Evolutionary conservation across 768 basidiomycete genomes (phyloP).

Genomic region (Melanogaster broomeanus): DNA sequence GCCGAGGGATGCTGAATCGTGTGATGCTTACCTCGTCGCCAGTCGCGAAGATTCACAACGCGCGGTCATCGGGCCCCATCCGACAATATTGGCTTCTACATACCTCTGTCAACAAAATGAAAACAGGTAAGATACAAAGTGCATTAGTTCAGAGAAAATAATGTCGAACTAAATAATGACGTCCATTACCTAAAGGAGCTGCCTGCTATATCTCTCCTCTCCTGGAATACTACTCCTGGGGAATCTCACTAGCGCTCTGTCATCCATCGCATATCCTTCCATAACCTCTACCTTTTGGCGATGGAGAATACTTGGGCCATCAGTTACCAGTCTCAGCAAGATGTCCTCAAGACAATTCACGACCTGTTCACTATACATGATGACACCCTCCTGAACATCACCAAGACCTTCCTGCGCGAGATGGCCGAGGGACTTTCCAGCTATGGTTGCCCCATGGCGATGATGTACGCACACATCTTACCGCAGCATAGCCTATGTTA

Average conservation of each 20-base stretch:
- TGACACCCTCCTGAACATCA: slow-evolving; percentile 65
- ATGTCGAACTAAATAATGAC: not conserved
- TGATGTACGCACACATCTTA: slow-evolving; percentile 64
- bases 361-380: slow-evolving; percentile 69
- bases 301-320: slow-evolving; percentile 45
- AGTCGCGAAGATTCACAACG: too few species aligned
- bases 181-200: not conserved
- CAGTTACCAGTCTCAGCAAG: slow-evolving; percentile 44
- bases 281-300: not conserved
- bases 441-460: slow-evolving; percentile 85
- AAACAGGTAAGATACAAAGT: too few species aligned
- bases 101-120: too few species aligned
- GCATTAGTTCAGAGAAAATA: too few species aligned
- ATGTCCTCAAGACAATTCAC: slow-evolving; percentile 64
- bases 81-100: too few species aligned
- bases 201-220: slow-evolving; percentile 3
- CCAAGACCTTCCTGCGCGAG: slow-evolving; percentile 79
- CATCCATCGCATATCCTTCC: slow-evolving; percentile 4
- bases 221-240: too few species aligned
- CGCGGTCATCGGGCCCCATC: too few species aligned
- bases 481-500: not conserved
- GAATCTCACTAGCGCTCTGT: not conserved
- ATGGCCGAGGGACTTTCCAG: slow-evolving; percentile 68
- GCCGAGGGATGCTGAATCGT: too few species aligned
- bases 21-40: too few species aligned